A percentile compares a stretch with the other conserved stretches of the same genome.
Conservation (phyloP, 2,329 filamentous ascomycete species). For the Trichoderma asperellum region DNA sequence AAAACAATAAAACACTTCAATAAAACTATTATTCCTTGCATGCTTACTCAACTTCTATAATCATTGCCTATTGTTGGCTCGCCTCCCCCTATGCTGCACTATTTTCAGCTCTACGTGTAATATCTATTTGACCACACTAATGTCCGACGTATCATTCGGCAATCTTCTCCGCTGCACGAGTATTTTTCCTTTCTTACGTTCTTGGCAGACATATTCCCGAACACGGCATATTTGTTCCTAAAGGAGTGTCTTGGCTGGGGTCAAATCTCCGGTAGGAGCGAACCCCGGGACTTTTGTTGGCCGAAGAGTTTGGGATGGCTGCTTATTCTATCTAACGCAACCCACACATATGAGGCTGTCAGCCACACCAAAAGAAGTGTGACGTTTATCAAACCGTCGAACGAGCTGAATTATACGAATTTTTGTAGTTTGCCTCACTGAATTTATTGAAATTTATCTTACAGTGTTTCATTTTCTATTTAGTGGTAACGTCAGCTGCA, state of each 20-base stretch:
- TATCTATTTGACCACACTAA: background rate
- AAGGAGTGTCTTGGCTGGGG: conserved; percentile 5
- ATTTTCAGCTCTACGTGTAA: background rate
- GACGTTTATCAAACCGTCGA: background rate
- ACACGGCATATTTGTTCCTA: background rate
- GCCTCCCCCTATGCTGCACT: background rate
- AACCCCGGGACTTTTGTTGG: background rate
- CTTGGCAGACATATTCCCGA: background rate
- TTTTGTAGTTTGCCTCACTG: background rate
- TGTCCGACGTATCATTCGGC: background rate
- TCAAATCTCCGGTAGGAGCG: conserved; percentile 15
- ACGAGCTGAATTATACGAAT: background rate
- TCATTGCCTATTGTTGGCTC: background rate
- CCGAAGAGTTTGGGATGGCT: background rate
- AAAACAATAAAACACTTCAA: background rate
- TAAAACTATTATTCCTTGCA: background rate
- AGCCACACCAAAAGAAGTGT: background rate
- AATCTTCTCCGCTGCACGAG: background rate
- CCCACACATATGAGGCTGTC: background rate
- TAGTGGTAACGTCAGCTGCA: background rate
- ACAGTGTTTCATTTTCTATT: background rate
- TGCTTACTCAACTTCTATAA: background rate
- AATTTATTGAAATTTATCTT: background rate
- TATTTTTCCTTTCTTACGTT: background rate
- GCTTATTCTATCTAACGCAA: background rate